Conservation (phyloP, 1,139 yeast species). For the Debaryomyces sp. region DNA sequence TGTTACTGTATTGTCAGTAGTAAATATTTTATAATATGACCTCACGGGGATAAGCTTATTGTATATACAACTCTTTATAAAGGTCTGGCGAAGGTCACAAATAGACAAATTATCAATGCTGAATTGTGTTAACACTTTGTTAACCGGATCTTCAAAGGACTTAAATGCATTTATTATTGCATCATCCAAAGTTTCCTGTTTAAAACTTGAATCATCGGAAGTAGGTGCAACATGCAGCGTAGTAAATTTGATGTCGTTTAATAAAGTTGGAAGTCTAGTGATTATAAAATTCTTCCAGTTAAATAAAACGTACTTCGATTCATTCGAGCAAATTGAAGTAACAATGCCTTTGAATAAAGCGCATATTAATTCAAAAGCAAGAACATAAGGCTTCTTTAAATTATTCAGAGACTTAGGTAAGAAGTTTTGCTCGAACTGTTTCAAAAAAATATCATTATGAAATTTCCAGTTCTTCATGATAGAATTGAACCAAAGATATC, state of each 20-base stretch:
- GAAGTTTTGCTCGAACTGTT: conserved; percentile 16
- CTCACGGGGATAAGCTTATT: conserved; percentile 41
- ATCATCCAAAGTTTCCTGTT: conserved; percentile 21
- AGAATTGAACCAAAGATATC: conserved; percentile 33
- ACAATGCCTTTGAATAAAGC: conserved; percentile 24
- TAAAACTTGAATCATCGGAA: conserved; percentile 1
- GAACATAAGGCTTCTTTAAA: conserved; percentile 13
- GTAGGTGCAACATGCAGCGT: background rate
- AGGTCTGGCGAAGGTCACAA: conserved; percentile 56
- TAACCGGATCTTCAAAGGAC: conserved; percentile 14
- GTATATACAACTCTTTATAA: conserved; percentile 51
- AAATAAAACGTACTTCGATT: conserved; percentile 26
- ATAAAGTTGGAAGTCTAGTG: conserved; percentile 30
- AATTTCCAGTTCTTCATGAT: conserved; percentile 30
- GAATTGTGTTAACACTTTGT: conserved; percentile 12
- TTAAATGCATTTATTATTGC: conserved; percentile 20
- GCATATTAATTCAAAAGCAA: conserved; percentile 25
- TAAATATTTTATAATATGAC: conserved; percentile 47
- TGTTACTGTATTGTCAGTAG: conserved; percentile 38
- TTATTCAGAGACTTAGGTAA: conserved; percentile 13
- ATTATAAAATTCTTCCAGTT: conserved; percentile 42
- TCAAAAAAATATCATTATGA: conserved; percentile 16
- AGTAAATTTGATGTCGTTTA: conserved; percentile 18
- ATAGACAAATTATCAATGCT: conserved; percentile 20
- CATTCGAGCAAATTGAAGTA: conserved; percentile 18